A percentile compares a stretch with the other conserved stretches of the same genome.
phyloP scores from a whole-genome alignment of 2,329 filamentous ascomycete genomes.

The Mycosphaerella arachidis region DNA sequence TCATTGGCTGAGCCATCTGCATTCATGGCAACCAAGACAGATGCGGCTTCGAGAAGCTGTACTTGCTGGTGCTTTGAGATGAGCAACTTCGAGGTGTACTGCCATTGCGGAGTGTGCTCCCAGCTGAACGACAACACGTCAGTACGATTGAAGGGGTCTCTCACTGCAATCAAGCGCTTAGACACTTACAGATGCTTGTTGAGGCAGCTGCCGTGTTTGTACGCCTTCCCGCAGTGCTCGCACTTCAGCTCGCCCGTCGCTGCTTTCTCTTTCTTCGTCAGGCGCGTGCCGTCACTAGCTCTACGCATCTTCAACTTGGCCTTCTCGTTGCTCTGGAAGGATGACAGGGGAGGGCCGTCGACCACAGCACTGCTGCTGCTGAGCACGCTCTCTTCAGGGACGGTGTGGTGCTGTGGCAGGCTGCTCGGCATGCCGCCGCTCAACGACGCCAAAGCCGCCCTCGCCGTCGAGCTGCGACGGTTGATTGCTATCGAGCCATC shows the following conservation, averaged over 20 bases:
- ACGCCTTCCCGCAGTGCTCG: conserved; percentile 97
- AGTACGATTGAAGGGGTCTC: conserved; percentile 6
- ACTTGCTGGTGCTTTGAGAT: conserved; percentile 99
- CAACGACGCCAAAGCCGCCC: conserved; percentile 46
- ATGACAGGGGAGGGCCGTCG: conserved; percentile 60
- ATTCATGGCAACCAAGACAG: conserved; percentile 92
- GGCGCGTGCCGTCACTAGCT: conserved; percentile 80
- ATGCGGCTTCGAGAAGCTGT: conserved; percentile 91
- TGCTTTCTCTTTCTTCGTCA: conserved; percentile 76
- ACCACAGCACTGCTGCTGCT: conserved; percentile 53
- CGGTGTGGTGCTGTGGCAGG: conserved; percentile 50
- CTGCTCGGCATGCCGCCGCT: conserved; percentile 58
- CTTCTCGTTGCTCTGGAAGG: conserved; percentile 43
- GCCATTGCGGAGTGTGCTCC: conserved; percentile 99
- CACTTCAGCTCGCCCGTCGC: conserved; percentile 85
- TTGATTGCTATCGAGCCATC: conserved; percentile 55
- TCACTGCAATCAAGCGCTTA: neutral
- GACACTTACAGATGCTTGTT: conserved; percentile 97
- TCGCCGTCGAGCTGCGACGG: conserved; percentile 67
- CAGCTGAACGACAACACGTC: conserved; percentile 59
- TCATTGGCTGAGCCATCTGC: conserved; percentile 57
- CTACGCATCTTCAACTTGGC: conserved; percentile 54
- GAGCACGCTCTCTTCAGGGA: conserved; percentile 31
- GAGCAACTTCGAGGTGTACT: conserved; percentile 90
- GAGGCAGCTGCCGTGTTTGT: conserved; percentile 99